These are phyloP conservation scores for Colletotrichum spinosum DNA, from an alignment of 2,329 filamentous ascomycete species.

Conservation along the genomic window DNA sequence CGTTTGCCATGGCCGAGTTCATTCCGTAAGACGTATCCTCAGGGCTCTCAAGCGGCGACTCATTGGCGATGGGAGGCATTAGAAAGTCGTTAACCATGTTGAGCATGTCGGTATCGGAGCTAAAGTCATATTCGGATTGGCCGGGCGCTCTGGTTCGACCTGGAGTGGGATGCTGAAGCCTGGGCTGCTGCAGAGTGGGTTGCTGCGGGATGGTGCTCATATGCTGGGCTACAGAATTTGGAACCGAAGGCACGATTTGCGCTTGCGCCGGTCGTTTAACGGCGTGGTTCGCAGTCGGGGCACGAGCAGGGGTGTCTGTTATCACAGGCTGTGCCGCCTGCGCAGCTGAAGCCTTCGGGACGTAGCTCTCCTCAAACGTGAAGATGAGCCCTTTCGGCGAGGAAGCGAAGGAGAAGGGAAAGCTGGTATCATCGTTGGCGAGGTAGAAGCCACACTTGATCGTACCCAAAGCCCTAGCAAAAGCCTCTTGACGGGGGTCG, in stretches of 20 bases:
- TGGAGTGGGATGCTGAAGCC: slow-evolving; percentile 18
- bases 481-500: slow-evolving; percentile 22
- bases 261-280: background rate
- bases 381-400: slow-evolving; percentile 29
- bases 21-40: slow-evolving; percentile 66
- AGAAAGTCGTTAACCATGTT: slow-evolving; percentile 63
- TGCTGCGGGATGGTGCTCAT: no score
- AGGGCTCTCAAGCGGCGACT: slow-evolving; percentile 47
- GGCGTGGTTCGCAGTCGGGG: background rate
- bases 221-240: no score
- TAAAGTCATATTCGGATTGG: slow-evolving; percentile 38
- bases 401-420: slow-evolving; percentile 31
- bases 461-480: slow-evolving; percentile 61
- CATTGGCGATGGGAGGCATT: slow-evolving; percentile 56
- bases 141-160: slow-evolving; percentile 16
- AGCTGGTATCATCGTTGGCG: slow-evolving; percentile 48
- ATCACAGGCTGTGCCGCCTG: slow-evolving; percentile 2
- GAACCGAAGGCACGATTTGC: background rate
- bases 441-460: slow-evolving; percentile 62
- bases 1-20: slow-evolving; percentile 63
- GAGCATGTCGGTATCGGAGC: slow-evolving; percentile 52
- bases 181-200: slow-evolving; percentile 1
- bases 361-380: slow-evolving; percentile 27
- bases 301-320: background rate
- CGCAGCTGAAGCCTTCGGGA: slow-evolving; percentile 3